Base-by-base conservation (phyloP, 495 filamentous ascomycete genomes). In the Cenococcum geophilum region DNA sequence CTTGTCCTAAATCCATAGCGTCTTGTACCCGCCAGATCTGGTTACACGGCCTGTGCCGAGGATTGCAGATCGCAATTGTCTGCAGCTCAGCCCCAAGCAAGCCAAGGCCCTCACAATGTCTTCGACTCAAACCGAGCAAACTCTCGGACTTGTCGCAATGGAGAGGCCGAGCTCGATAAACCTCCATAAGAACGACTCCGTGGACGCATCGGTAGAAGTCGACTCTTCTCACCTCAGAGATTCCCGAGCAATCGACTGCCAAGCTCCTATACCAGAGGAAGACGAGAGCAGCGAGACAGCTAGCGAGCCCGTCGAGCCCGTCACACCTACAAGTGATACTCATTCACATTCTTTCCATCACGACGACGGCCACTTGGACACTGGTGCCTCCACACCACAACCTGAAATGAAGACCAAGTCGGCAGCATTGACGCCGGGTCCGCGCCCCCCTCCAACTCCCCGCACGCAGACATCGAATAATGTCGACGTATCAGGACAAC, bases 261-360 rank as follows among this genome's bases (percentile, higher is more conserved):
- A 67, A 9, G 12, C 53, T 21, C 53, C 64, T 1, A 70, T 70
- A 10, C 60, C 60, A 5, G 67, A 70, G 43, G 67, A 70, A 40
- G 67, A 70, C 59, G 64, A 70, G 55, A 67, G 58, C 61, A 64
- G 58, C 27, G 67, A 67, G 51, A 70, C 67, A 1, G 64, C 63
- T 18, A 67, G 63, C 43, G 67, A 70, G 43, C 67, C 67, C 11
- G 23, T 58, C 21, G 67, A 70, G 35, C 67, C 67, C 12, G 27
- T 58, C 34, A 70, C 67, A 20, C 67, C 67, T n/a, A 67, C 61
- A 36, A 66, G 63, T 49, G 64, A 70, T 54, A 59, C 53, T 36
- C 25, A 52, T 0, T 60, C 65, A 27, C 54, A 68, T 20, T 54
- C 62, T 4, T 68, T 68, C 56, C 45, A 59, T 11, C 66, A 65